Conservation (phyloP, 73 alveolate species). For the Stentor roeselii region DNA sequence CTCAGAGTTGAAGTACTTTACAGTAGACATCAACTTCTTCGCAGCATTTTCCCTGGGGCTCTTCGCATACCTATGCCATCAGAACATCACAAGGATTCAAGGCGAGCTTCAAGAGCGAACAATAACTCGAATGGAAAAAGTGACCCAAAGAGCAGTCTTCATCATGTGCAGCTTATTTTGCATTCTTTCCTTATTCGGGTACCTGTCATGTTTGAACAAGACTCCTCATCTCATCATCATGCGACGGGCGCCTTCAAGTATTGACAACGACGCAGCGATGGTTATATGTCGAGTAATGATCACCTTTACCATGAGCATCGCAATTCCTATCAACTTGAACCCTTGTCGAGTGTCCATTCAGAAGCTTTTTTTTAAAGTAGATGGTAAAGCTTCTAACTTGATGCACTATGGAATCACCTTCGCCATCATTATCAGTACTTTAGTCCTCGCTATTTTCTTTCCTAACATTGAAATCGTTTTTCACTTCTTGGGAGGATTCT, state of each 20-base stretch:
- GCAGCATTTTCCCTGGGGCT: conserved; percentile 45
- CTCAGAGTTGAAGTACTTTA: neutral
- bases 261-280: conserved; percentile 38
- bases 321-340: conserved; percentile 11
- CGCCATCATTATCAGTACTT: neutral
- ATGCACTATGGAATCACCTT: conserved; percentile 13
- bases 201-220: conserved; percentile 27
- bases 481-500: conserved; percentile 12
- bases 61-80: conserved; percentile 52
- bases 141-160: conserved; percentile 36
- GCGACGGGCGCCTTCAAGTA: conserved; percentile 28
- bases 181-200: conserved; percentile 43
- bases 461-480: conserved; percentile 5
- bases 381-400: neutral
- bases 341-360: conserved; percentile 25
- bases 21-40: conserved; percentile 39
- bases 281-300: neutral
- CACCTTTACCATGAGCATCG: conserved; percentile 10
- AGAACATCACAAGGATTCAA: conserved; percentile 39
- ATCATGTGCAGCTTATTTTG: conserved; percentile 34
- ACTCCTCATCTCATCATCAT: conserved; percentile 44
- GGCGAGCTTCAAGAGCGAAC: conserved; percentile 43
- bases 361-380: conserved; percentile 15
- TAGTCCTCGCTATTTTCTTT: neutral
- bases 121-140: conserved; percentile 45